phyloP scores from a whole-genome alignment of 805 yeast genomes.

The Danielia reshetovae region DNA sequence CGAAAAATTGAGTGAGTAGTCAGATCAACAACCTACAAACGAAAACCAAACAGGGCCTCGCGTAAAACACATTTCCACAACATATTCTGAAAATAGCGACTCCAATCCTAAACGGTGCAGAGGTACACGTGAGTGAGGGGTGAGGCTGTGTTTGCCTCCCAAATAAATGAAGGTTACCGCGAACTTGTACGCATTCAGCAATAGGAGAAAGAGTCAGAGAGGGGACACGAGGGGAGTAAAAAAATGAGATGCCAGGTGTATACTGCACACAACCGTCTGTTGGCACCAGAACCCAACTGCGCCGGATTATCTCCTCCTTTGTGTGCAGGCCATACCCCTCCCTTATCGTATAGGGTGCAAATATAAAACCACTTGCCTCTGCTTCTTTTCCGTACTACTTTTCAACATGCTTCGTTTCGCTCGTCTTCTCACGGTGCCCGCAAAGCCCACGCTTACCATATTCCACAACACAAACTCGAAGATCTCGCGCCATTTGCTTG shows the following conservation, averaged over 20 bases:
- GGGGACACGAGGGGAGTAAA: constrained; percentile 1
- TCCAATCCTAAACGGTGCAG: too few species aligned
- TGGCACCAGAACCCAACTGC: constrained; percentile 1
- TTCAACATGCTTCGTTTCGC: constrained; percentile 14
- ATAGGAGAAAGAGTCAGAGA: neutral
- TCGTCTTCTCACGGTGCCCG: constrained; percentile 11
- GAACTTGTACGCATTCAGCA: too few species aligned
- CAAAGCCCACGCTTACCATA: constrained; percentile 20
- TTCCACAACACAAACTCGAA: constrained; percentile 29
- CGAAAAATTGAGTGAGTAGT: too few species aligned
- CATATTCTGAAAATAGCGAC: too few species aligned
- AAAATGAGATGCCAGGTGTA: neutral
- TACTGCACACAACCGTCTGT: neutral
- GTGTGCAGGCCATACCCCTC: constrained; percentile 4
- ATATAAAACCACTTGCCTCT: neutral
- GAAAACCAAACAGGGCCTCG: too few species aligned
- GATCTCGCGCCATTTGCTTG: constrained; percentile 24
- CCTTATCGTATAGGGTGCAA: constrained; percentile 1
- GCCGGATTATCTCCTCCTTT: constrained; percentile 1
- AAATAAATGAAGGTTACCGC: too few species aligned
- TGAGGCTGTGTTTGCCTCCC: too few species aligned
- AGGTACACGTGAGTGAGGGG: too few species aligned
- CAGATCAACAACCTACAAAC: too few species aligned
- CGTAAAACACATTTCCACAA: too few species aligned
- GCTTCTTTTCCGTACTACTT: neutral